Evolutionary conservation across 2,329 filamentous ascomycete species (phyloP).

Genomic region (Cladosporium sp.): DNA sequence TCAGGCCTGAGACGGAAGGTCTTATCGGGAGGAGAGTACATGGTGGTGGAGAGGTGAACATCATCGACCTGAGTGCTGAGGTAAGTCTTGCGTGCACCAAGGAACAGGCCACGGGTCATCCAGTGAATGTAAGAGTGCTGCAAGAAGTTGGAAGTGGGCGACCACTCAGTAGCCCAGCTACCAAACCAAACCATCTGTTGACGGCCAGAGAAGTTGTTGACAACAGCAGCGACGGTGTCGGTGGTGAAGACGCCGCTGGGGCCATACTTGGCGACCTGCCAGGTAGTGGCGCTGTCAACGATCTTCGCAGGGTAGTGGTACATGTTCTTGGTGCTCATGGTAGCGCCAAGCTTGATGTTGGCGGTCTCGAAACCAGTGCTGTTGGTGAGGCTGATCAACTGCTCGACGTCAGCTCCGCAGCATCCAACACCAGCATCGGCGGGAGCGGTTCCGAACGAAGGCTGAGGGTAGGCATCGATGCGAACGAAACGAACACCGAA

Average conservation of each 20-base stretch:
- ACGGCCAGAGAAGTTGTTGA: slow-evolving; percentile 59
- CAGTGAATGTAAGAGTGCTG: slow-evolving; percentile 65
- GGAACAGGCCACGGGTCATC: slow-evolving; percentile 60
- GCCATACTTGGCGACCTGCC: slow-evolving; percentile 55
- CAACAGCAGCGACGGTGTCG: slow-evolving; percentile 57
- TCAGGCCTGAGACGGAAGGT: slow-evolving; percentile 52
- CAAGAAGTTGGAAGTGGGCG: slow-evolving; percentile 56
- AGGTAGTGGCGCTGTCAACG: slow-evolving; percentile 54
- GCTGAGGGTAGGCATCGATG: slow-evolving; percentile 57
- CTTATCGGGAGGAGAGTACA: slow-evolving; percentile 45
- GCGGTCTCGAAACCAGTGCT: slow-evolving; percentile 55
- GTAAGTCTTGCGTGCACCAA: slow-evolving; percentile 57
- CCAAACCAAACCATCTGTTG: slow-evolving; percentile 65
- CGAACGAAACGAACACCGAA: slow-evolving; percentile 64
- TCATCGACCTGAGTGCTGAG: slow-evolving; percentile 64
- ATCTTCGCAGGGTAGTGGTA: slow-evolving; percentile 62
- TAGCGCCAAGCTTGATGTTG: slow-evolving; percentile 53
- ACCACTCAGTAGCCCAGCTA: slow-evolving; percentile 54
- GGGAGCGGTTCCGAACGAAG: slow-evolving; percentile 47
- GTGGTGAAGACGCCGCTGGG: slow-evolving; percentile 40
- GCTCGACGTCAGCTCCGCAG: slow-evolving; percentile 52
- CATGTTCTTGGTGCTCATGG: slow-evolving; percentile 52
- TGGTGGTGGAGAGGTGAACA: slow-evolving; percentile 54
- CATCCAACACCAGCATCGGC: slow-evolving; percentile 47
- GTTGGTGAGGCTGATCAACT: slow-evolving; percentile 56